Evolutionary conservation across 1,139 yeast species (phyloP).

Genomic region (Meyerozyma athensensis): DNA sequence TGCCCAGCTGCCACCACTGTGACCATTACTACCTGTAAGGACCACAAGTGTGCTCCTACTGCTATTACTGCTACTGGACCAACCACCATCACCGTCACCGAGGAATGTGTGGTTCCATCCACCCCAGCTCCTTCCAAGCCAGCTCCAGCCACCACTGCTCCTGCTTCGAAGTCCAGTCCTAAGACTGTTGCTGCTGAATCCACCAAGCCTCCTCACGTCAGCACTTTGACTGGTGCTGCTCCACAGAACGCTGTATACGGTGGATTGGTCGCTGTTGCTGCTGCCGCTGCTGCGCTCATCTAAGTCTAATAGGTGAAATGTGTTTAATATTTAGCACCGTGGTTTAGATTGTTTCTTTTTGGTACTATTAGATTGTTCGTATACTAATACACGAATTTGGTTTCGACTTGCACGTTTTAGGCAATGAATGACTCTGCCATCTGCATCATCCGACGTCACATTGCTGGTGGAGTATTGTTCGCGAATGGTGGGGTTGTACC

Average conservation of each 20-base stretch:
- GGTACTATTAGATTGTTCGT: too few relatives aligned
- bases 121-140: constrained; percentile 6
- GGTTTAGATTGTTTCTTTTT: too few relatives aligned
- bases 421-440: too few relatives aligned
- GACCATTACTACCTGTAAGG: constrained; percentile 14
- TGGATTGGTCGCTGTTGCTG: constrained; percentile 18
- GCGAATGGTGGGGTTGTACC: too few relatives aligned
- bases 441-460: too few relatives aligned
- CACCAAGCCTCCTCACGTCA: constrained; percentile 4
- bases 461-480: too few relatives aligned
- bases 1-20: constrained; percentile 16
- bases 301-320: too few relatives aligned
- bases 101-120: constrained; percentile 11
- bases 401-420: too few relatives aligned
- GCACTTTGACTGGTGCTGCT: constrained; percentile 6
- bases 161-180: not conserved
- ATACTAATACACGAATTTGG: too few relatives aligned
- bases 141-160: not conserved
- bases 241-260: constrained; percentile 14
- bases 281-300: constrained; percentile 17
- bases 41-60: constrained; percentile 11
- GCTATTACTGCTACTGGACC: constrained; percentile 12
- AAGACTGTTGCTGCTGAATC: constrained; percentile 11
- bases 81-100: constrained; percentile 15
- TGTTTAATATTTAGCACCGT: too few relatives aligned